Evolutionary conservation across 495 filamentous ascomycete genomes (phyloP).

Genomic region (Jackrogersella minutella): DNA sequence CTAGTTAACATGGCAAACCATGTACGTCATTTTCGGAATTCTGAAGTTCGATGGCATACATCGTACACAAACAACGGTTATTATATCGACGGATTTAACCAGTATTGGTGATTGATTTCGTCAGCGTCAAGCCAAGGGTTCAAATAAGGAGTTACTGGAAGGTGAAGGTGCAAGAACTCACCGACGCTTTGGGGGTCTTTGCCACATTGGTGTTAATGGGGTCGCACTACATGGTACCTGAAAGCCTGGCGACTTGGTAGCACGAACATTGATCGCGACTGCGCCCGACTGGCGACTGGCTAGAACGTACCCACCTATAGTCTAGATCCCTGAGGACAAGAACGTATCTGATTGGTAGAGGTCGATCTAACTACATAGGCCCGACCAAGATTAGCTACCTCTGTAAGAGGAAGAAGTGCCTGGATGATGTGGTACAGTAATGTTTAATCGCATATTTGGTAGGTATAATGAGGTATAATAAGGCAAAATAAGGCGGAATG

Average conservation of each 20-base stretch:
- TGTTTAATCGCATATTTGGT: conserved; percentile 21
- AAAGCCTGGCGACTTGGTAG: neutral
- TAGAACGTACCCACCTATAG: neutral
- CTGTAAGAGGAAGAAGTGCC: conserved; percentile 10
- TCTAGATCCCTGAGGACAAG: neutral
- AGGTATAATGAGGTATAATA: too few relatives aligned
- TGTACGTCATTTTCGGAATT: conserved; percentile 15
- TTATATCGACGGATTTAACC: neutral
- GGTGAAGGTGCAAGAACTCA: conserved; percentile 5
- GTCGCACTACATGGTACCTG: neutral
- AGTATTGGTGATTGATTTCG: conserved; percentile 5
- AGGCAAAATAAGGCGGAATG: too few relatives aligned
- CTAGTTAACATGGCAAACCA: neutral
- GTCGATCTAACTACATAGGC: conserved; percentile 20
- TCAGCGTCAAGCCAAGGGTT: conserved; percentile 7
- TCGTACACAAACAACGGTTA: conserved; percentile 1
- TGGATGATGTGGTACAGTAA: neutral
- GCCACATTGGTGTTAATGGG: neutral
- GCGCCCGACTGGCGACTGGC: conserved; percentile 4
- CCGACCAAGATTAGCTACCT: conserved; percentile 15
- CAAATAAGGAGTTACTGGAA: neutral
- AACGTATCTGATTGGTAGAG: conserved; percentile 21
- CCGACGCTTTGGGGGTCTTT: neutral
- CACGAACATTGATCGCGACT: neutral
- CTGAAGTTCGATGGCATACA: conserved; percentile 3